A percentile compares a stretch with the other conserved stretches of the same genome.
Conservation (phyloP, 345 rosid species). For the Eucalyptus albens region DNA sequence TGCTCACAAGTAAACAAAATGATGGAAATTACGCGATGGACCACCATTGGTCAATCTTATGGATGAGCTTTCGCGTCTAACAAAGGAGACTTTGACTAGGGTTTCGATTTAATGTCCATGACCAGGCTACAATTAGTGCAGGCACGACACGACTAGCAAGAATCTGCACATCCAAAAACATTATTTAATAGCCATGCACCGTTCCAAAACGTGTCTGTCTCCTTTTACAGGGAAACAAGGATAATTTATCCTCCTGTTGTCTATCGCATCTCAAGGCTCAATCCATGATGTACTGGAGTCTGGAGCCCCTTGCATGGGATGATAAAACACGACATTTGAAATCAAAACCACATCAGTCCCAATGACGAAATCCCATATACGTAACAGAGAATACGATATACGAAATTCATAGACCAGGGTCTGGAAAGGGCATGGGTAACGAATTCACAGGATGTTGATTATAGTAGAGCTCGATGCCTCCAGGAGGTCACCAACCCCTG, state of each 20-base stretch:
- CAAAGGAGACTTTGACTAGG: not conserved
- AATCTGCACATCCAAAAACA: not conserved
- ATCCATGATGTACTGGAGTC: not conserved
- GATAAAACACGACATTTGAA: not conserved
- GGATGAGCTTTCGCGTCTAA: not conserved
- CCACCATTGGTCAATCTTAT: not conserved
- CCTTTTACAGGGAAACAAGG: not conserved
- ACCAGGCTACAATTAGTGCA: not conserved
- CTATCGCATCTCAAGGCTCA: not conserved
- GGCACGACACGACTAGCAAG: not conserved
- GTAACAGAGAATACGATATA: not conserved
- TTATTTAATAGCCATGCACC: not conserved
- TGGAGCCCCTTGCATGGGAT: not conserved
- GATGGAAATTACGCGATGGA: not conserved
- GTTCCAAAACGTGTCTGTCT: not conserved
- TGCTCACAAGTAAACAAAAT: not conserved
- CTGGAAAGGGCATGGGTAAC: not conserved
- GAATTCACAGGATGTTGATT: not conserved
- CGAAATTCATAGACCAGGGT: not conserved
- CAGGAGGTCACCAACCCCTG: not conserved
- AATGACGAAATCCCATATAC: not conserved
- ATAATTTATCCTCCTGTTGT: not conserved
- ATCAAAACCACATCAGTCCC: not conserved
- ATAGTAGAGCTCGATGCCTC: not conserved
- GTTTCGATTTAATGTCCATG: not conserved